Evolutionary conservation across 176 grass and related monocot genomes (phyloP).

Genomic region (Neostapfia colusana): DNA sequence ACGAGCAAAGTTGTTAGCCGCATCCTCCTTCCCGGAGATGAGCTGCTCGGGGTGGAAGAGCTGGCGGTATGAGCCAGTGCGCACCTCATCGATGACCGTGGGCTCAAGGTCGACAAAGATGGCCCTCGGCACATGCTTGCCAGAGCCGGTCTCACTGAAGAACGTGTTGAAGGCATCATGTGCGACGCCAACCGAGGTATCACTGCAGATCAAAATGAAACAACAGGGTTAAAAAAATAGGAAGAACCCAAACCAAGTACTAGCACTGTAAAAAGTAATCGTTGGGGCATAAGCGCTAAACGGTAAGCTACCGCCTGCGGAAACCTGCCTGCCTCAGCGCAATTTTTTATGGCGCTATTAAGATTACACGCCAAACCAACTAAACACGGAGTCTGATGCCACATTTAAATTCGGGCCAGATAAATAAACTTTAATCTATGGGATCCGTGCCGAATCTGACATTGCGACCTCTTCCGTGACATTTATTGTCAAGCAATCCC

Average conservation of each 20-base stretch:
- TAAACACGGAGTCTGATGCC: background rate
- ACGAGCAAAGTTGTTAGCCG: constrained; percentile 91
- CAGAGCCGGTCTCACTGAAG: constrained; percentile 84
- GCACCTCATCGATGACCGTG: constrained; percentile 88
- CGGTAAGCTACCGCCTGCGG: constrained; percentile 4
- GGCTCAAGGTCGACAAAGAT: constrained; percentile 97
- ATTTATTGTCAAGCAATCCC: constrained; percentile 35
- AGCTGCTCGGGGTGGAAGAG: constrained; percentile 97
- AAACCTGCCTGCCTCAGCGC: background rate
- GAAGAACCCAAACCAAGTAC: background rate
- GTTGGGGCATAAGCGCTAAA: background rate
- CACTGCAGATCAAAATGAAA: constrained; percentile 46
- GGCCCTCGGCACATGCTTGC: constrained; percentile 90
- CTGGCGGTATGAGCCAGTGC: constrained; percentile 75
- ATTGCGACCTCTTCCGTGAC: background rate
- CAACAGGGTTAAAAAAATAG: constrained; percentile 5
- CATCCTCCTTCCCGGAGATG: constrained; percentile 93
- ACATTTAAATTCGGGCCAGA: constrained; percentile 5
- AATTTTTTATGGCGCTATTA: constrained; percentile 22
- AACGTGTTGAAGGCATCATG: constrained; percentile 95
- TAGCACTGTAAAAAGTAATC: background rate
- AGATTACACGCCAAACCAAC: background rate
- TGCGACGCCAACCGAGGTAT: constrained; percentile 60
- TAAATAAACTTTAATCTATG: constrained; percentile 14
- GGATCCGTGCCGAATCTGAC: constrained; percentile 26